Base-by-base conservation (phyloP, 495 filamentous ascomycete genomes). In the Daldinia bambusicola region DNA sequence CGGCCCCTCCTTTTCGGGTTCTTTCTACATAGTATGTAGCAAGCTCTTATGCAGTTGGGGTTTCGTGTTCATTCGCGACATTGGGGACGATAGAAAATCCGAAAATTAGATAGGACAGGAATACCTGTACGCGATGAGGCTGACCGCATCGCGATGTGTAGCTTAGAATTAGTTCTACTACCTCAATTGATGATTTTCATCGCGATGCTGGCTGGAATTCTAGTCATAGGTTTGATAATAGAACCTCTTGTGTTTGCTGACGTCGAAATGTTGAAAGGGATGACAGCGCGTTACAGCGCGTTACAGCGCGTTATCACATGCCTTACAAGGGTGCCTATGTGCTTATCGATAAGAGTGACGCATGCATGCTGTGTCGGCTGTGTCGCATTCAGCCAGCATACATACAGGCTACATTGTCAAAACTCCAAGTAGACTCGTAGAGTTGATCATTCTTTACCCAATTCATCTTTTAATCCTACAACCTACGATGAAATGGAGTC, bases 401-500 rank as follows among this genome's bases (percentile, higher is more conserved):
- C n/a, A n/a, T 48, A 48, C 43, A 13, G 50, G 12, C 14, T 32
- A 53, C 50, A n/a, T 31, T 26, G 5, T 48, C 13, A 12, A 26
- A 53, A 53, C 13, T n/a, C 48, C 8, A 22, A 43, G 43, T 10
- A 56, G 69, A n/a, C n/a, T n/a, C n/a, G 26, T 26, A 26, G 26
- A 40, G 55, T 38, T 12, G 30, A 63, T 61, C 50, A 48, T 18
- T 34, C 43, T 41, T 53, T 38, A 32, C 18, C 43, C 10, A 13
- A 8, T 38, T 55, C 12, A 64, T 50, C 30, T 50, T 37, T 48
- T 31, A 10, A 37, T 53, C 56, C 55, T 9, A 48, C 41, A 4
- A 63, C 31, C 22, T 6, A 60, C 53, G 22, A 66, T 69, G 66
- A 55, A 26, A 77, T 77, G 75, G 75, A 75, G 1, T 64, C 75